Evolutionary conservation across 2,329 filamentous ascomycete genomes (phyloP), one percentile per base, ranked within the genome.

Genomic region (Fusarium guadeloupense): DNA sequence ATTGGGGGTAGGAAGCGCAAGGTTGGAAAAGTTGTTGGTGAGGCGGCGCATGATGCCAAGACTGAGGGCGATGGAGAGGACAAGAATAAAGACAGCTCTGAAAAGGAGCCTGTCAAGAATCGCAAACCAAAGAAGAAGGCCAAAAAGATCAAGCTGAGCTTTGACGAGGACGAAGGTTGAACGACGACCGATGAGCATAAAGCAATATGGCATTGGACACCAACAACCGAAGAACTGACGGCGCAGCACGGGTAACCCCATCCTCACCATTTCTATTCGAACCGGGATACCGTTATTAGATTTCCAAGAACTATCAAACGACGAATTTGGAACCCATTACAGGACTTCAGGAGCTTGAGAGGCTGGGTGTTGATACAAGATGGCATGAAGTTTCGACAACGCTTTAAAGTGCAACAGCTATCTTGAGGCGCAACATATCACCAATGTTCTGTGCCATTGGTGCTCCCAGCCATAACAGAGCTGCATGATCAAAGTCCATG

Each of bases 71-170:
- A 64, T 7, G 40, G 31, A 16, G 63, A 46, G 14, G 66, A 65
- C 37, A 59, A 58, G 26, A 47, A 38, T 10, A 46, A 54, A 25
- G 47, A 47, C 4, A n/a, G 16, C 4, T 69, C 67, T 1, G 70
- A 71, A 9, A 72, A 69, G 5, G 71, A 72, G 4, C 67, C 71
- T 8, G 35, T 46, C 21, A 71, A 69, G 62, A 69, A 71, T 8
- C 74, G 71, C 54, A 75, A 72, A 55, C 63, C 62, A 8, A 84
- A 81, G 72, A 86, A 87, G 71, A 83, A 83, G 73, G 76, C 78
- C 5, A 85, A 85, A 74, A 89, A 88, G 76, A 84, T 89, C 56
- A 89, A 89, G 76, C 76, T 89, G 39, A 89, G 87, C 73, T 89
- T 89, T 70, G 84, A 84, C 21, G 83, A 88, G 52, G 85, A 88